Evolutionary conservation across 1,284 basidiomycete genomes (phyloP), one percentile per base, ranked within the genome.

Genomic region (Naganishia sp.): DNA sequence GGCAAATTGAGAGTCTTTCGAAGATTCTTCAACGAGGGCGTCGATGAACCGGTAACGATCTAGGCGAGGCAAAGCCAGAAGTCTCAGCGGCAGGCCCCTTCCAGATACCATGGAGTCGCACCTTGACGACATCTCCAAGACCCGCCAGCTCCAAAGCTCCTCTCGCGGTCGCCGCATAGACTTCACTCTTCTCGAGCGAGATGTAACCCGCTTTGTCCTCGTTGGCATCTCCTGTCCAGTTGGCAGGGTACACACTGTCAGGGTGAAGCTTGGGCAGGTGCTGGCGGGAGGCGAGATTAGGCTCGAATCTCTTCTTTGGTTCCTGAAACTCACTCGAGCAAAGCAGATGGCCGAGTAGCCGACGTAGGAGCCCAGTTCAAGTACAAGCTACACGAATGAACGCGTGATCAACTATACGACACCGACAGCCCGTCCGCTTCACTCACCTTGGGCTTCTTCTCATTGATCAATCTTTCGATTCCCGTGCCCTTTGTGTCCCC

Each of bases 291-390:
- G 47, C 15, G 28, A 52, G 17, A 15, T 52, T 10, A 52, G 25
- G 6, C 4, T 18, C 25, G 28, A n/a, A 18, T 52, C 15, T 18
- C 17, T 10, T 6, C 11, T 32, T 15, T 6, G 18, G 15, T 51
- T 46, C 28, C 25, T 43, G 11, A 17, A 15, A 67, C 74, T 70
- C 55, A 75, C 74, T 52, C 75, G 60, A 21, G 74, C 65, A 60
- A 77, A 77, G n/a, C 71, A 70, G 45, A 77, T 73, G n/a, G 71
- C 74, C 1, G 75, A 77, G 69, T 71, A 77, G 25, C 75, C 75
- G 46, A 77, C 75, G 60, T 77, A 77, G 7, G 72, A 54, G 17
- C 75, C 75, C 13, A 77, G 67, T 67, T 77, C 75, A 6, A 77
- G 71, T 2, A 77, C 68, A 23, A 76, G 67, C 75, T 76, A 13